A percentile compares a stretch with the other conserved stretches of the same genome.
Conservation (phyloP, 148 eudicot species). For the Vaccinium macrocarpon region DNA sequence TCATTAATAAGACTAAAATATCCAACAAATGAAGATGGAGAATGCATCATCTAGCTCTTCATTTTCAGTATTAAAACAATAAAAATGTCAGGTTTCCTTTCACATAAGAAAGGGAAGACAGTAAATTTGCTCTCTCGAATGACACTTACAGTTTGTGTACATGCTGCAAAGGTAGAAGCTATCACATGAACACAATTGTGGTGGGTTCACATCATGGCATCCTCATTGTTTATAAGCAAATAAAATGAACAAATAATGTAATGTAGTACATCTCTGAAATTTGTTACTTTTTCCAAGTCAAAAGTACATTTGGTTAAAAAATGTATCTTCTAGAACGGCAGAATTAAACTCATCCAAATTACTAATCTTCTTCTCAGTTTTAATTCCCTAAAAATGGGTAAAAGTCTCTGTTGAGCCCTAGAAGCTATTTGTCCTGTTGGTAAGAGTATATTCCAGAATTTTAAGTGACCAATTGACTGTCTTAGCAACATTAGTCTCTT, state of each 20-base stretch:
- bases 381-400: neutral
- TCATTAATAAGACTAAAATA: neutral
- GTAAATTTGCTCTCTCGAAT: neutral
- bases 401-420: neutral
- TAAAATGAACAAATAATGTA: neutral
- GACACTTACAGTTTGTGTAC: neutral
- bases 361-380: neutral
- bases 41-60: neutral
- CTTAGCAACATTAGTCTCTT: neutral
- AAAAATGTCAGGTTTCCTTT: neutral
- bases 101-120: slow-evolving; percentile 7
- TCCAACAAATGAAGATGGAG: neutral
- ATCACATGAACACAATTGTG: neutral
- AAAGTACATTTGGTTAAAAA: neutral
- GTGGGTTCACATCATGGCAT: neutral
- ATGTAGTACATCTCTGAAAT: neutral
- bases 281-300: neutral
- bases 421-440: neutral
- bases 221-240: neutral
- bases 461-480: neutral
- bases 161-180: neutral
- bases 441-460: neutral
- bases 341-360: neutral
- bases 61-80: neutral
- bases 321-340: neutral